Evolutionary conservation across 1,139 yeast genomes (phyloP).

Genomic region (Suhomyces maxii): DNA sequence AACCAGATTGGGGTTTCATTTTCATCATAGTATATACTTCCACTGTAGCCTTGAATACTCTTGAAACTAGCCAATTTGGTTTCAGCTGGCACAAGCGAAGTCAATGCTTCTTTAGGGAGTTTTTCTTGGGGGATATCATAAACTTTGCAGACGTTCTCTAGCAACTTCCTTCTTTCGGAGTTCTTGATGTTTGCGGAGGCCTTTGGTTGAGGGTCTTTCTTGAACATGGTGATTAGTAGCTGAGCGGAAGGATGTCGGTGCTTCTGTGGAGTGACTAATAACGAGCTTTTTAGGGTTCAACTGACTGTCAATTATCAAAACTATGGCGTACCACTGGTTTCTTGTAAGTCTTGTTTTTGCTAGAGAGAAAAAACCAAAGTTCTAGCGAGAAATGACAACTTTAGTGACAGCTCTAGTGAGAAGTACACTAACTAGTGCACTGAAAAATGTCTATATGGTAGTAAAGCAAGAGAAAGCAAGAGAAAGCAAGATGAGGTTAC

Average conservation of each 20-base stretch:
- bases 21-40: conserved; percentile 65
- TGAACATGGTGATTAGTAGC: conserved; percentile 12
- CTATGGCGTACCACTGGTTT: no score
- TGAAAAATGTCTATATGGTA: no score
- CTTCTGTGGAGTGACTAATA: no score
- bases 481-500: no score
- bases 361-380: no score
- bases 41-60: conserved; percentile 54
- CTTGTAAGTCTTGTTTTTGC: no score
- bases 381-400: no score
- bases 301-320: no score
- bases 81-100: conserved; percentile 55
- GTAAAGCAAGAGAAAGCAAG: no score
- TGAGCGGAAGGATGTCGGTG: background rate
- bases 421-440: no score
- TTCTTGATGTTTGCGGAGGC: conserved; percentile 78
- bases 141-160: conserved; percentile 45
- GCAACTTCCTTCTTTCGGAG: conserved; percentile 71
- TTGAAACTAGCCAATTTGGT: conserved; percentile 69
- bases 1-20: conserved; percentile 74
- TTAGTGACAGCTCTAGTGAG: no score
- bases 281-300: no score
- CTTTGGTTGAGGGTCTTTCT: conserved; percentile 47
- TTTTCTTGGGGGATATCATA: conserved; percentile 47
- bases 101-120: conserved; percentile 48